phyloP scores from a whole-genome alignment of 306 rosid species.

The Cucumis melo region DNA sequence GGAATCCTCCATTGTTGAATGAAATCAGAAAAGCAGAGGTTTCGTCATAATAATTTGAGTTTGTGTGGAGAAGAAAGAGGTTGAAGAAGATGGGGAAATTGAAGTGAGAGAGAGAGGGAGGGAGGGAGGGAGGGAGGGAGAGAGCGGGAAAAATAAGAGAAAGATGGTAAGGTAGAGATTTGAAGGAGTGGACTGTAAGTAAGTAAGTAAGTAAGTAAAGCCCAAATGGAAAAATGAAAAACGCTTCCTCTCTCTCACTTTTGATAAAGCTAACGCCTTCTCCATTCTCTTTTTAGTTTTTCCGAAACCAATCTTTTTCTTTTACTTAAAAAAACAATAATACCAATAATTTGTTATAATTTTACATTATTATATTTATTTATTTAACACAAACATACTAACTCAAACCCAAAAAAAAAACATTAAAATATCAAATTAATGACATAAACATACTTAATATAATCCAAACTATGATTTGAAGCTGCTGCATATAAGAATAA shows the following conservation, averaged over 20 bases:
- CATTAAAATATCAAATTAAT: too few species aligned
- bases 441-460: too few species aligned
- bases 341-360: too few species aligned
- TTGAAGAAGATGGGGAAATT: not conserved
- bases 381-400: too few species aligned
- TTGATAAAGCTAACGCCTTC: not conserved
- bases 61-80: not conserved
- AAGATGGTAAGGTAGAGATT: not conserved
- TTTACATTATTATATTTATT: too few species aligned
- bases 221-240: not conserved
- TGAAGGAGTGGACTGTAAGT: not conserved
- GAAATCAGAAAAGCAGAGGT: not conserved
- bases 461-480: too few species aligned
- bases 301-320: not conserved
- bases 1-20: constrained; percentile 33
- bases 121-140: not conserved
- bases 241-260: too few species aligned
- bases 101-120: not conserved
- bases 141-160: not conserved
- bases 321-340: too few species aligned
- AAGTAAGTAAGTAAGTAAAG: not conserved
- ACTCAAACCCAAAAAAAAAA: too few species aligned
- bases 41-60: not conserved
- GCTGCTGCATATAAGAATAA: too few species aligned
- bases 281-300: not conserved